Base-by-base conservation (phyloP, 1,284 basidiomycete species). In the Pseudozyma pruni region DNA sequence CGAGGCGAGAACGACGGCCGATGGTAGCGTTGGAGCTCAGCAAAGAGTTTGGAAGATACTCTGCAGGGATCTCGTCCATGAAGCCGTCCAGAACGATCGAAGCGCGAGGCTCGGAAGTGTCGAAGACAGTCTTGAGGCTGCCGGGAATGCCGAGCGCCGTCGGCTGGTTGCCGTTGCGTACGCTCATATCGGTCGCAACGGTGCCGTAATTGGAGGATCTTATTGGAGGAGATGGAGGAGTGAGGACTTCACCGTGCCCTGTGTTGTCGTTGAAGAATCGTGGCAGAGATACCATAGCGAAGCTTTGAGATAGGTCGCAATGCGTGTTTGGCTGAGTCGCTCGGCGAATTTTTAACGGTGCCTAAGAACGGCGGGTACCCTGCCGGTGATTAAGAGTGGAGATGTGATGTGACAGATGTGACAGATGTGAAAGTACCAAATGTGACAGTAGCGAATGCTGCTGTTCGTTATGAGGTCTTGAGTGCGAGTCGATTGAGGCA, bases 71-170 rank as follows among this genome's bases (percentile, higher is more conserved):
- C 23, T 66, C 62, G 52, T 66, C 62, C n/a, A 54, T 38, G 29
- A 34, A 59, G 4, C 44, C 62, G 42, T 54, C 46, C n/a, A n/a
- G 1, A 17, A 16, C 29, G 13, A 23, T 33, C 9, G 56, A 43
- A 25, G 33, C 39, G 23, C 34, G 46, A 17, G 33, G 17, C 10
- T 31, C 16, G 4, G 47, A 35, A 10, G 20, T 4, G 13, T 34
- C 39, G 16, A 59, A 66, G 47, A 66, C 39, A 14, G 62, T 48
- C 43, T 59, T 54, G 35, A 66, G 62, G 46, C 62, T 59, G 29
- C 56, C 56, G 8, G 62, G 56, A 14, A 37, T 59, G 34, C 55
- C 56, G 10, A 66, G 41, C 23, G 27, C 13, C 11, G 46, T 47
- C 33, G 20, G 29, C 16, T 20, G 25, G 43, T 19, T 42, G 43